Conservation (phyloP, 1,284 basidiomycete genomes). For the Boletus mariae region DNA sequence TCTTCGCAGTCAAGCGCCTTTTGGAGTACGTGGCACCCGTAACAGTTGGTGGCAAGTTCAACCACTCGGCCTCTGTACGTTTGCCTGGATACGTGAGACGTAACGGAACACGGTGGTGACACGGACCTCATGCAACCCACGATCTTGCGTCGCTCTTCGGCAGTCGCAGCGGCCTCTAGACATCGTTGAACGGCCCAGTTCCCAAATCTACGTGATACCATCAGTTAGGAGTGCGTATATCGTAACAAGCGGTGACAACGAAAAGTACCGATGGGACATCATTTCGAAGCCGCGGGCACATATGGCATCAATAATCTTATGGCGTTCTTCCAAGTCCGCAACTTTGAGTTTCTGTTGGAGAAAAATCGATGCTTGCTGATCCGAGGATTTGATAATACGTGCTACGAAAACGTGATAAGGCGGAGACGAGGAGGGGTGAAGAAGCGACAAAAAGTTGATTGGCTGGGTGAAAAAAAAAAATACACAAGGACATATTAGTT, state of each 20-base stretch:
- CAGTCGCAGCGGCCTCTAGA: slow-evolving; percentile 66
- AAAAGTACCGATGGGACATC: slow-evolving; percentile 75
- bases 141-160: slow-evolving; percentile 73
- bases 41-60: slow-evolving; percentile 80
- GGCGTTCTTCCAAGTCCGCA: slow-evolving; percentile 70
- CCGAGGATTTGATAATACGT: slow-evolving; percentile 80
- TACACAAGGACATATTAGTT: slow-evolving; percentile 16
- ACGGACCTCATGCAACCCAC: slow-evolving; percentile 74
- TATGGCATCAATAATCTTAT: slow-evolving; percentile 80
- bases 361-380: slow-evolving; percentile 85
- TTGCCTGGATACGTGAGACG: slow-evolving; percentile 9
- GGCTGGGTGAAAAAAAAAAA: slow-evolving; percentile 44
- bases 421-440: slow-evolving; percentile 77
- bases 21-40: slow-evolving; percentile 81
- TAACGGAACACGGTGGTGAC: slow-evolving; percentile 2
- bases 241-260: slow-evolving; percentile 1
- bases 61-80: slow-evolving; percentile 66
- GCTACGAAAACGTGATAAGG: slow-evolving; percentile 76
- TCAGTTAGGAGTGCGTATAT: slow-evolving; percentile 10
- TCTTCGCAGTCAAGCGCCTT: slow-evolving; percentile 87
- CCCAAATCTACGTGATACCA: slow-evolving; percentile 54
- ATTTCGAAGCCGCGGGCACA: slow-evolving; percentile 78
- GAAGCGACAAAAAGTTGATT: slow-evolving; percentile 78
- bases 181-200: slow-evolving; percentile 86
- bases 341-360: slow-evolving; percentile 84